A percentile compares a stretch with the other conserved stretches of the same genome.
Evolutionary conservation across 2,329 filamentous ascomycete genomes (phyloP).

Genomic region (Fusarium nisikadoi): DNA sequence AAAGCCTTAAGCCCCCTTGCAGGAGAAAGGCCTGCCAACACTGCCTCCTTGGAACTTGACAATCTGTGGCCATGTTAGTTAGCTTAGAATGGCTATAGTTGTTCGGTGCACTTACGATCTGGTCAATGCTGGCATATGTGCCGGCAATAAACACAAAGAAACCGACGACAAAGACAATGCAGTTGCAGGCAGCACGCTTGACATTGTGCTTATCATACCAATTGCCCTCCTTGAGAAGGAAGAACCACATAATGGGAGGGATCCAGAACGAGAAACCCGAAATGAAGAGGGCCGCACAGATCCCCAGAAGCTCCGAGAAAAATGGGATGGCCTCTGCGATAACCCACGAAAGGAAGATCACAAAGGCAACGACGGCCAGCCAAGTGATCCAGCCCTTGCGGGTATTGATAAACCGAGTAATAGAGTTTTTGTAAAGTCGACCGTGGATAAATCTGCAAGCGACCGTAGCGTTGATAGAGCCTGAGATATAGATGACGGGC

Average conservation of each 20-base stretch:
- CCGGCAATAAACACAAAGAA: constrained; percentile 46
- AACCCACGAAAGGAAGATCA: constrained; percentile 74
- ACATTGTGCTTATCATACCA: constrained; percentile 45
- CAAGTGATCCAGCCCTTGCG: constrained; percentile 62
- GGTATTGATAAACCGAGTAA: constrained; percentile 59
- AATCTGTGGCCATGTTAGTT: constrained; percentile 25
- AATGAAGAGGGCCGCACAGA: constrained; percentile 61
- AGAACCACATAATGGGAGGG: constrained; percentile 55
- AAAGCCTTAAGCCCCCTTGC: neutral
- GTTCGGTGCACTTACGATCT: constrained; percentile 40
- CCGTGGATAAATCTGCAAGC: constrained; percentile 59
- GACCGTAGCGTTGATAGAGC: constrained; percentile 71
- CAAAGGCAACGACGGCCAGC: constrained; percentile 64
- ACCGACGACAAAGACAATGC: constrained; percentile 43
- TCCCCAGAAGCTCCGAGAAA: constrained; percentile 72
- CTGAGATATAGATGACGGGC: constrained; percentile 78
- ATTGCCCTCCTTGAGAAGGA: constrained; percentile 48
- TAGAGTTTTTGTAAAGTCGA: constrained; percentile 54
- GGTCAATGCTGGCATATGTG: constrained; percentile 46
- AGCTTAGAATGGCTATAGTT: rapidly evolving
- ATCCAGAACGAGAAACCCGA: constrained; percentile 56
- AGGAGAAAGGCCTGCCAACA: constrained; percentile 42
- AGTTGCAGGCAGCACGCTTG: constrained; percentile 36
- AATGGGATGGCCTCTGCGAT: constrained; percentile 78
- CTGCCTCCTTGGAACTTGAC: constrained; percentile 36